Evolutionary conservation across 768 basidiomycete species (phyloP).

Genomic region (Leccinum obscurum): DNA sequence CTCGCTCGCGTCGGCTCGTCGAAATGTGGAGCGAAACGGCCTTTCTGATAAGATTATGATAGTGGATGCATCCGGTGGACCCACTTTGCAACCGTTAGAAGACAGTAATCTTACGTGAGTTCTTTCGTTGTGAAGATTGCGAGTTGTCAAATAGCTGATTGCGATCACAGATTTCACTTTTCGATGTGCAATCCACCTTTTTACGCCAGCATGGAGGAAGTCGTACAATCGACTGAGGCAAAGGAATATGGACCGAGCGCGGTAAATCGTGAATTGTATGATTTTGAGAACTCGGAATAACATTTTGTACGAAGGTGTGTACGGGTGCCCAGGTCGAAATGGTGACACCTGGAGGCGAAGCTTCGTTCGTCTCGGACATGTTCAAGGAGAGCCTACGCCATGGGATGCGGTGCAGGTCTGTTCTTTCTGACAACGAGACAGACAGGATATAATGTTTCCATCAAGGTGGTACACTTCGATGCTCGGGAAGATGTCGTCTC

Average conservation of each 20-base stretch:
- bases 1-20: slow-evolving; percentile 56
- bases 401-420: slow-evolving; percentile 57
- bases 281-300: background rate
- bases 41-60: slow-evolving; percentile 54
- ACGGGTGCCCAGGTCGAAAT: slow-evolving; percentile 88
- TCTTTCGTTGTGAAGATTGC: background rate
- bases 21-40: slow-evolving; percentile 59
- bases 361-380: slow-evolving; percentile 73
- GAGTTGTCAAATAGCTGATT: background rate
- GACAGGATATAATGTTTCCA: background rate
- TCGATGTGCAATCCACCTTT: slow-evolving; percentile 98
- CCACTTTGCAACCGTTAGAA: slow-evolving; percentile 43
- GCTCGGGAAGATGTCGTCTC: slow-evolving; percentile 83
- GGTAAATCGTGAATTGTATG: slow-evolving; percentile 42
- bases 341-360: slow-evolving; percentile 88
- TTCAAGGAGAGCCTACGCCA: slow-evolving; percentile 65
- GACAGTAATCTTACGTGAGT: slow-evolving; percentile 9
- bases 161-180: slow-evolving; percentile 57
- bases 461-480: slow-evolving; percentile 88
- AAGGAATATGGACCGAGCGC: slow-evolving; percentile 73
- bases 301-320: slow-evolving; percentile 55
- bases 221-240: slow-evolving; percentile 51
- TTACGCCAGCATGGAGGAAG: slow-evolving; percentile 74
- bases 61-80: slow-evolving; percentile 36
- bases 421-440: background rate